These are phyloP conservation scores for Geotrichum australiense DNA, from an alignment of 1,139 yeast genomes.

Conservation along the genomic window DNA sequence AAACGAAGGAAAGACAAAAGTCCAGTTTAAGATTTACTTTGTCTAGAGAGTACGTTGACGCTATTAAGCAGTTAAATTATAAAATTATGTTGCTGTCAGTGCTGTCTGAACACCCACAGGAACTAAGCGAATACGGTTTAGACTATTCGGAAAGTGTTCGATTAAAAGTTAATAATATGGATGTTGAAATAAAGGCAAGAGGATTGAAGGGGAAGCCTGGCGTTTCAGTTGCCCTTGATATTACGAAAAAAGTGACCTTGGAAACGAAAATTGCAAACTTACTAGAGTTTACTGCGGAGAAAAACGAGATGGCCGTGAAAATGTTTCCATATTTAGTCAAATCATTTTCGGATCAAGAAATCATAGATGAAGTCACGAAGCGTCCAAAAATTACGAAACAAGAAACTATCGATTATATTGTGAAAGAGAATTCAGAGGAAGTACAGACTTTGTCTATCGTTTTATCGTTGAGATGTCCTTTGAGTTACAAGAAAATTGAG, in stretches of 20 bases:
- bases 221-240: conserved; percentile 36
- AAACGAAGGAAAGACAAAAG: conserved; percentile 2
- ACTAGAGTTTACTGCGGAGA: conserved; percentile 25
- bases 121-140: conserved; percentile 1
- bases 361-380: conserved; percentile 27
- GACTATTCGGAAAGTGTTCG: conserved; percentile 5
- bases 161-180: conserved; percentile 6
- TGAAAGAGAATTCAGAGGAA: conserved; percentile 35
- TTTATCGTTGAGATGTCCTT: conserved; percentile 36
- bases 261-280: conserved; percentile 20
- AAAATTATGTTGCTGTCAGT: conserved; percentile 9
- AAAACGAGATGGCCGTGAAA: conserved; percentile 20
- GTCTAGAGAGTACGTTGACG: not conserved
- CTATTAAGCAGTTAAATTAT: not conserved
- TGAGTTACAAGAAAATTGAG: conserved; percentile 33
- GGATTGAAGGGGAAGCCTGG: conserved; percentile 37
- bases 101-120: not conserved
- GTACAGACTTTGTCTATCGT: conserved; percentile 33
- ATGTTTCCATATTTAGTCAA: conserved; percentile 29
- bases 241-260: conserved; percentile 25
- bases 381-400: conserved; percentile 31
- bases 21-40: conserved; percentile 8
- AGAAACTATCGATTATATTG: conserved; percentile 25
- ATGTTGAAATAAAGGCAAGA: not conserved
- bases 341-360: conserved; percentile 21